Evolutionary conservation across 2,329 filamentous ascomycete species (phyloP).

Genomic region (Stylonectria norvegica): DNA sequence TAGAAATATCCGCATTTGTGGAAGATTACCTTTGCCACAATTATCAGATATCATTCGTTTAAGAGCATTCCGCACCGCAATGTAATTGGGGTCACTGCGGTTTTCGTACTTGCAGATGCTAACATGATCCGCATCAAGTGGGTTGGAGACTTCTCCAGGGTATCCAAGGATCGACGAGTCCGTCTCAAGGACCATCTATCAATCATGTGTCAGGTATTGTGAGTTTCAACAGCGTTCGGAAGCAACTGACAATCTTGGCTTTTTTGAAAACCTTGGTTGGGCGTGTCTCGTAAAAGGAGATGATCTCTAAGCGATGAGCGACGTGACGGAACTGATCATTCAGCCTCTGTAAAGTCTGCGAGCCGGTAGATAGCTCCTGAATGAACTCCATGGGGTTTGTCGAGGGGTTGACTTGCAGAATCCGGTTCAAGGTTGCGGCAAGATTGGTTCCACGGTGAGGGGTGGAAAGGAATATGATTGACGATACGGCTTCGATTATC

Average conservation of each 20-base stretch:
- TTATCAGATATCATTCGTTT: background rate
- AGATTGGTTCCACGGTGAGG: background rate
- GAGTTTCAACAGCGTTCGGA: no score
- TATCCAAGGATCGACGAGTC: background rate
- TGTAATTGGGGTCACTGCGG: background rate
- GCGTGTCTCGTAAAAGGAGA: background rate
- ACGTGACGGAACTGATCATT: background rate
- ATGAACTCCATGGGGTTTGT: background rate
- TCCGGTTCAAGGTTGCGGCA: background rate
- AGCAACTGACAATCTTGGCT: no score
- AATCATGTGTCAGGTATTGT: no score
- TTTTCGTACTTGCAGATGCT: background rate
- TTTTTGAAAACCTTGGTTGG: no score
- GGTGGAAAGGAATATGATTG: background rate
- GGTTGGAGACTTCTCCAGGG: background rate
- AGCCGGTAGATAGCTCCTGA: background rate
- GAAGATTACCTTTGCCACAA: background rate
- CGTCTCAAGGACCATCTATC: background rate
- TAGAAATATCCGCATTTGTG: no score
- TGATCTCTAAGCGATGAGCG: background rate
- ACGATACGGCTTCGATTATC: background rate
- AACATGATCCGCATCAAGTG: background rate
- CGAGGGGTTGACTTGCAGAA: background rate
- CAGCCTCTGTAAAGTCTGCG: background rate
- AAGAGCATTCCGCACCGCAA: background rate